Evolutionary conservation across 202 grass and related monocot genomes (phyloP), one percentile per base, ranked within the genome.

Genomic region (Zizania palustris): DNA sequence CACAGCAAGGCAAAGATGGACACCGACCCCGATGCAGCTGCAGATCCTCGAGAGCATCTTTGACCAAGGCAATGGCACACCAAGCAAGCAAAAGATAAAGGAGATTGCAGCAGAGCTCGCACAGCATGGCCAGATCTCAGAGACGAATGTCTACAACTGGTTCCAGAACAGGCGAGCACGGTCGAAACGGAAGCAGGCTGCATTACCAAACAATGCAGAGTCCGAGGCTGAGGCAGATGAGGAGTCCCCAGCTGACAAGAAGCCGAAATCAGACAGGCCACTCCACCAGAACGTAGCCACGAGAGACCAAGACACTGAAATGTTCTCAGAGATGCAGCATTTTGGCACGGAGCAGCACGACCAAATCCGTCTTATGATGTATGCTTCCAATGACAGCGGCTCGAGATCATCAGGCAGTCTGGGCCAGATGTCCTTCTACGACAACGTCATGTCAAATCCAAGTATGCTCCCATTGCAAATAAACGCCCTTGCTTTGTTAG

Each of bases 131-230:
- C 89, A 93, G 71, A 99, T 99, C 81, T 99, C 96, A 0, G 96
- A 99, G 76, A 93, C 92, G 22, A 99, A 96, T 61, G 92, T 96
- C 36, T 96, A 99, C 66, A 99, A 99, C 69, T 99, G 92, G 96
- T 99, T 99, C 73, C 96, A 99, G 76, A 99, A 96, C 14, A 88
- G 96, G 39, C 82, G 96, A 18, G 96, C 96, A 61, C 83, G 96
- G n/a, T 96, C 90, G 5, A 99, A 99, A 62, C 79, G 90, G 74
- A 96, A 96, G 88, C 96, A 99, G 75, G 88, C 83, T 20, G 91
- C 85, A 81, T 60, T 88, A 64, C 72, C 83, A 54, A 91, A 86
- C 36, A 99, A 84, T 22, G 56, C 71, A 3, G 96, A 96, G 41
- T 96, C 92, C 15, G 96, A 99, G 76, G 78, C 72, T 6, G 93